Evolutionary conservation across 805 yeast species (phyloP), one percentile per base, ranked within the genome.

Genomic region (Henningerozyma blattae): DNA sequence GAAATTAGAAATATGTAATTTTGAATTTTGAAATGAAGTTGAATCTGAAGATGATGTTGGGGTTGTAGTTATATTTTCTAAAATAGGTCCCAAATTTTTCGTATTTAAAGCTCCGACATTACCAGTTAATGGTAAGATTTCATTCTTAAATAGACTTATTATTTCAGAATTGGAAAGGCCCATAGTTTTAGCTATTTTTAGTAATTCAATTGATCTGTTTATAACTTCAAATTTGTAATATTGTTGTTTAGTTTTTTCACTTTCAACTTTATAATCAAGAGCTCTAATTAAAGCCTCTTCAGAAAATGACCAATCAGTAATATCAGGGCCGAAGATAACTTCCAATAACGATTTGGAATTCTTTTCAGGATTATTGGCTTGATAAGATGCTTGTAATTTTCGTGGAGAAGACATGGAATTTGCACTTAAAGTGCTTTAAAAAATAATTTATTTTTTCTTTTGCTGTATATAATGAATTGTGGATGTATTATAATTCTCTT

Each of bases 181-280:
- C 12, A 76, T 68, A 17, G 59, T 60, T 4, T 70, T 47, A 0
- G 93, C 87, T 12, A 64, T 59, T 38, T 72, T 72, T 33, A 87
- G 47, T 15, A 86, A 62, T 34, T 77, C 77, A 22, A 79, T 56
- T 16, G 80, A 68, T 36, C 70, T 67, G 28, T 68, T 67, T 18
- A 78, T 63, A 27, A 68, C 59, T 49, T 86, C 94, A 15, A 77
- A 59, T 34, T 67, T 69, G 51, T 80, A 78, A 44, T 65, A 77
- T 43, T 80, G 91, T 52, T 86, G 95, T 43, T 78, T 79, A 2
- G 95, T 79, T 29, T 69, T 65, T 52, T 87, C 95, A 48, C 80
- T 89, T 50, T 84, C 86, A 3, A 72, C 54, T 34, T 75, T 65
- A 20, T 79, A 65, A 22, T 66, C 64, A 25, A 84, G 56, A 0